phyloP scores from a whole-genome alignment of 257 asterid genomes.

The Solanum phureja region DNA sequence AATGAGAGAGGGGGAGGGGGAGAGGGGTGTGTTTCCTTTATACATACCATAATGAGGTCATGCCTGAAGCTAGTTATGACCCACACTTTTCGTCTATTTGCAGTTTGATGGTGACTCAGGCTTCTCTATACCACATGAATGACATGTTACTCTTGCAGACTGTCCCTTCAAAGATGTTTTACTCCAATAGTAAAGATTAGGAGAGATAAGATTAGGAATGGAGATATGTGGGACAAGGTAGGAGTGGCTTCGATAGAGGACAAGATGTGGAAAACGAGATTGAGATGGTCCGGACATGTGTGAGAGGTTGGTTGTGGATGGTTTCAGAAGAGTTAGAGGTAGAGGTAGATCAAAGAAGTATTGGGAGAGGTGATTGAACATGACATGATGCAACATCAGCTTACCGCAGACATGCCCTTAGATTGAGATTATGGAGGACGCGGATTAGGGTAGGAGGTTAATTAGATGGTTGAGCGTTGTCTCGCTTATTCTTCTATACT shows the following conservation, averaged over 20 bases:
- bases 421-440: background rate
- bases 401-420: background rate
- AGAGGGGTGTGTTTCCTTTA: background rate
- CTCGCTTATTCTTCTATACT: background rate
- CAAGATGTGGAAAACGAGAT: background rate
- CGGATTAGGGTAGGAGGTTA: background rate
- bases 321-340: background rate
- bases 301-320: background rate
- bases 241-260: background rate
- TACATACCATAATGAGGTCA: background rate
- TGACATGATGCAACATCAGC: background rate
- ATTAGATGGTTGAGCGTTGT: background rate
- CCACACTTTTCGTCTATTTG: conserved; percentile 7
- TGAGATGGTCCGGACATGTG: background rate
- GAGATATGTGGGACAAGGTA: background rate
- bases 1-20: background rate
- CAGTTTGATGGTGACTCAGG: conserved; percentile 35
- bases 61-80: conserved; percentile 9
- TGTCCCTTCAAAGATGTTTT: background rate
- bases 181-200: background rate
- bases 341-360: background rate
- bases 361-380: background rate
- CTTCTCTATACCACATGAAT: conserved; percentile 8
- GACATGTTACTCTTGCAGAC: background rate
- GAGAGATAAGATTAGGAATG: background rate